A percentile compares a stretch with the other conserved stretches of the same genome.
phyloP scores from a whole-genome alignment of 805 yeast species.

The Priceomyces fermenticarens region DNA sequence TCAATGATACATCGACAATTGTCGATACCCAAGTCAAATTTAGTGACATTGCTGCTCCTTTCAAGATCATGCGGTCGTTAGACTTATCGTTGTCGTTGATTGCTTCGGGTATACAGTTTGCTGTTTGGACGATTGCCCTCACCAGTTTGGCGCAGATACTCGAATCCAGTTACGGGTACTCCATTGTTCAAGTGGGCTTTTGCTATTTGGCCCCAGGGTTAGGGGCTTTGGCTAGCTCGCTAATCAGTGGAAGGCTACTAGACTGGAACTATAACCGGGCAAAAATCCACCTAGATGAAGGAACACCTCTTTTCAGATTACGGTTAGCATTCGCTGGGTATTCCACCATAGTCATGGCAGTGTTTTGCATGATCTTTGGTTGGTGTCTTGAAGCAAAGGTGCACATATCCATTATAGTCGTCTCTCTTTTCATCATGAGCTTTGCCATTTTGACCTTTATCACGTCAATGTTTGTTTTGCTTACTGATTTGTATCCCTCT shows the following conservation, averaged over 20 bases:
- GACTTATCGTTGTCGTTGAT: constrained; percentile 24
- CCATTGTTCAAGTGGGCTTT: constrained; percentile 59
- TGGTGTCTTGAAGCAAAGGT: constrained; percentile 59
- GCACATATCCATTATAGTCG: constrained; percentile 49
- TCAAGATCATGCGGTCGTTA: constrained; percentile 33
- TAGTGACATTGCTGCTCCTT: constrained; percentile 26
- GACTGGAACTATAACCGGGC: constrained; percentile 46
- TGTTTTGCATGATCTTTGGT: too few species aligned
- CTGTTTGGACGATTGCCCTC: constrained; percentile 66
- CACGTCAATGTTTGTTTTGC: constrained; percentile 54
- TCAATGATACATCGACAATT: too few species aligned
- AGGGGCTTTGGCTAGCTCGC: constrained; percentile 60
- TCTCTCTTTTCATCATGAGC: constrained; percentile 54
- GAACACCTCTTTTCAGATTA: too few species aligned
- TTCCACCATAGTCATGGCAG: too few species aligned
- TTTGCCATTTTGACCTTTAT: constrained; percentile 45
- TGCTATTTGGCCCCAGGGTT: constrained; percentile 74
- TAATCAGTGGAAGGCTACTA: constrained; percentile 54
- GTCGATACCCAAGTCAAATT: not conserved
- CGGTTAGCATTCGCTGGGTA: too few species aligned
- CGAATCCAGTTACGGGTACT: constrained; percentile 45
- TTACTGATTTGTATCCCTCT: constrained; percentile 69
- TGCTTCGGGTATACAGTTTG: constrained; percentile 60
- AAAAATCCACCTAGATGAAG: not conserved
- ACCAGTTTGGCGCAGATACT: constrained; percentile 62